Evolutionary conservation across 805 yeast genomes (phyloP), one percentile per base, ranked within the genome.

Genomic region (Cyberlindnera samutprakarnensis): DNA sequence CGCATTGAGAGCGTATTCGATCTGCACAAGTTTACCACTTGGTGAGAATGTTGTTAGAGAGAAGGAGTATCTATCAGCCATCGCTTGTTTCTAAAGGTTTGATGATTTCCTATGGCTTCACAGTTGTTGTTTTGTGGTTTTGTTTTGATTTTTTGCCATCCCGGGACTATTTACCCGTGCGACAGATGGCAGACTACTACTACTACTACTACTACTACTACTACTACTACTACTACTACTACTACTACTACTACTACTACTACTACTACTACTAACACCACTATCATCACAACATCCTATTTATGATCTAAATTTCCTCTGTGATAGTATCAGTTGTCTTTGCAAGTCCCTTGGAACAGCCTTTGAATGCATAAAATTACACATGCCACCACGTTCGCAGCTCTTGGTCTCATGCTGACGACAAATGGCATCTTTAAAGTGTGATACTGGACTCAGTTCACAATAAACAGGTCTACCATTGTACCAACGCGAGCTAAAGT

Each of bases 51-150:
- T 92, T 17, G 98, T 92, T 41, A 92, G 72, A 16, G 98, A 92
- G 57, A 92, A 92, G 14, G 97, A 87, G 63, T 92, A 92, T 71
- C 98, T 78, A 61, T 92, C 98, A 38, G 98, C 95, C 97, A 92
- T 92, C 41, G 17, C 29, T n/a, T 12, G 22, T 19, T 19, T 8
- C 2, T 28, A 19, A 11, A n/a, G 15, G 26, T 5, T 15, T 10
- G 15, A 6, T 18, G 19, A 11, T 28, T 15, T 20, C 14, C 23
- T 19, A 23, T 27, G 12, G 14, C 10, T 20, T 28, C 15, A 23
- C 18, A 14, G 4, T 11, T 6, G 14, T 24, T 14, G 26, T 13
- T 18, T 24, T 3, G 12, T 5, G 9, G 13, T 24, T 7, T 4
- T 14, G 18, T 13, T 15, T 18, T 8, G 16, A 9, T 11, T 18